Percentiles rank a stretch among this genome's conserved stretches.
Conservation (phyloP, 352 stramenopile species). For the Aphanomyces astaci region DNA sequence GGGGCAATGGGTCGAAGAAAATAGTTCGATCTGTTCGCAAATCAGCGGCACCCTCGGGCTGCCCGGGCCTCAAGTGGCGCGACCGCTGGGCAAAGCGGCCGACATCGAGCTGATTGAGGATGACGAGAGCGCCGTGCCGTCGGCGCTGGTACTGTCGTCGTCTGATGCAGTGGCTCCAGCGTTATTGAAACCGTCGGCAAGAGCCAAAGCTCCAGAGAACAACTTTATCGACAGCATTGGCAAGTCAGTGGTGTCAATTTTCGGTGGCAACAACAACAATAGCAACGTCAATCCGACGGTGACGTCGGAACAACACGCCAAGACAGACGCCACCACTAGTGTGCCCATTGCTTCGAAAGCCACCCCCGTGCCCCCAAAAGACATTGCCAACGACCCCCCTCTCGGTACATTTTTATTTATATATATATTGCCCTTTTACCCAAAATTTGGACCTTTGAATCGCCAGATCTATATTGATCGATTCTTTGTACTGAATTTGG, state of each 20-base stretch:
- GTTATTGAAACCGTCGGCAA: not conserved
- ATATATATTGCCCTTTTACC: too few relatives aligned
- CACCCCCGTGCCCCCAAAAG: conserved; percentile 66
- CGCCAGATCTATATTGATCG: too few relatives aligned
- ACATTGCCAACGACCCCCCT: conserved; percentile 40
- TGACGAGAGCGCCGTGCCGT: conserved; percentile 24
- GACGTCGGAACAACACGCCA: not conserved
- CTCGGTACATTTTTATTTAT: conserved; percentile 42
- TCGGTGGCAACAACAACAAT: conserved; percentile 15
- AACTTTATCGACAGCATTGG: conserved; percentile 15
- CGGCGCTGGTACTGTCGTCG: not conserved
- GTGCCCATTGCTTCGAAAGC: conserved; percentile 56
- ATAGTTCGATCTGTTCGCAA: conserved; percentile 72
- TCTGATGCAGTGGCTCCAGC: not conserved
- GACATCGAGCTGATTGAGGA: conserved; percentile 18
- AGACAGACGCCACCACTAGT: not conserved
- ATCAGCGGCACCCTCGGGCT: conserved; percentile 32
- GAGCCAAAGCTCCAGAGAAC: not conserved
- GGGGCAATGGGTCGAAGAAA: conserved; percentile 79
- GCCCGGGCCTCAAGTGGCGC: not conserved
- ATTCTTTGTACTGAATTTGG: too few relatives aligned
- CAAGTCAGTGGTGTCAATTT: conserved; percentile 18
- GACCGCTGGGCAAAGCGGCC: not conserved
- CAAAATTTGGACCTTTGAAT: too few relatives aligned
- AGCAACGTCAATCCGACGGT: not conserved